phyloP scores from a whole-genome alignment of 805 yeast species.

The Suhomyces sp. region DNA sequence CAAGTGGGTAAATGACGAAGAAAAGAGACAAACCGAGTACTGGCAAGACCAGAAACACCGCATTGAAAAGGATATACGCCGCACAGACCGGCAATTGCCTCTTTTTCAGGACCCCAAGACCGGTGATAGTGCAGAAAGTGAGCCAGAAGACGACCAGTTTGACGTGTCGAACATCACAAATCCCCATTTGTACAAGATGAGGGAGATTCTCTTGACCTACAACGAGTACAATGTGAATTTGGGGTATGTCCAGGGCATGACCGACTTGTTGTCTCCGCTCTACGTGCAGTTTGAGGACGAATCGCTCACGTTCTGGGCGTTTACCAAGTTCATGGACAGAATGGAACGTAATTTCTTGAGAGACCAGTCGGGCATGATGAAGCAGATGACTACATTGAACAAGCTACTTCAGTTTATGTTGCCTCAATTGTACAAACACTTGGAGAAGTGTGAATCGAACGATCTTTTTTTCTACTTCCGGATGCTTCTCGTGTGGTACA shows the following conservation, averaged over 20 bases:
- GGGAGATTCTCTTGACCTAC: conserved; percentile 79
- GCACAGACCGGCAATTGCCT: conserved; percentile 80
- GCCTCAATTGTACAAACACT: conserved; percentile 77
- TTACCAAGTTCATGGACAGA: conserved; percentile 81
- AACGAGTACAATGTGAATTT: conserved; percentile 78
- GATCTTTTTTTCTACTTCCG: conserved; percentile 92
- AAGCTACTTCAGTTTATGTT: conserved; percentile 87
- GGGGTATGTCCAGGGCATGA: conserved; percentile 98
- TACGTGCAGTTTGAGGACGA: conserved; percentile 69
- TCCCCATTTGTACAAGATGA: conserved; percentile 66
- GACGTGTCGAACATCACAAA: conserved; percentile 67
- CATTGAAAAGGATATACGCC: conserved; percentile 87
- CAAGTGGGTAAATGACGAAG: conserved; percentile 63
- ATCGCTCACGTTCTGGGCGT: conserved; percentile 81
- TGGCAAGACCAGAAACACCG: conserved; percentile 89
- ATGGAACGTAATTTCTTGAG: conserved; percentile 93
- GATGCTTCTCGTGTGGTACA: conserved; percentile 93
- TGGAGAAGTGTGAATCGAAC: conserved; percentile 83
- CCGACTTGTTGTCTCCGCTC: conserved; percentile 84
- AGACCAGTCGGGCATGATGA: conserved; percentile 90
- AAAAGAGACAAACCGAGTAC: conserved; percentile 50
- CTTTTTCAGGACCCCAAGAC: conserved; percentile 50
- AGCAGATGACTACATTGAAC: conserved; percentile 78
- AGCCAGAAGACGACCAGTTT: conserved; percentile 46
- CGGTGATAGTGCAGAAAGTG: conserved; percentile 25